phyloP scores from a whole-genome alignment of 2,329 filamentous ascomycete species.

The Nigrospora oryzae region DNA sequence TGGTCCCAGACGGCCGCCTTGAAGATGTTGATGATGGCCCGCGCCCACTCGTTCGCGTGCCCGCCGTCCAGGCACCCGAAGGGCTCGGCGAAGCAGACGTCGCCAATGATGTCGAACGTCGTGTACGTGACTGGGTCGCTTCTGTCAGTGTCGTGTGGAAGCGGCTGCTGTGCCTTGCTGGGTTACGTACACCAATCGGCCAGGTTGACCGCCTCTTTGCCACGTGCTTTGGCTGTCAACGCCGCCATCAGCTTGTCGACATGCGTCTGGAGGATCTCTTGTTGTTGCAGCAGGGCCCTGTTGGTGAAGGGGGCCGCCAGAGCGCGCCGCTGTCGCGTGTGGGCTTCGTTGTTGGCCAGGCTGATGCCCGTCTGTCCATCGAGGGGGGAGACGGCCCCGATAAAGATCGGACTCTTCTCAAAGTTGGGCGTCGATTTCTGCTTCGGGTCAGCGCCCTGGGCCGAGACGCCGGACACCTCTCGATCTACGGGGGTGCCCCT shows the following conservation, averaged over 20 bases:
- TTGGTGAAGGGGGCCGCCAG: constrained; percentile 17
- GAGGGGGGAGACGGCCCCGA: constrained; percentile 13
- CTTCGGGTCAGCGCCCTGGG: neutral
- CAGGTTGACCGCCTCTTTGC: constrained; percentile 17
- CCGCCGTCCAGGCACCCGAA: constrained; percentile 26
- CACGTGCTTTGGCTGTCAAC: constrained; percentile 15
- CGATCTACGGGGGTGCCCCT: constrained; percentile 8
- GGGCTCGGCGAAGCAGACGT: constrained; percentile 35
- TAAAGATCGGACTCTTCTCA: constrained; percentile 26
- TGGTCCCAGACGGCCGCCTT: neutral
- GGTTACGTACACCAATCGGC: constrained; percentile 20
- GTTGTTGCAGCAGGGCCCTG: constrained; percentile 28
- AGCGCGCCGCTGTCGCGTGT: neutral
- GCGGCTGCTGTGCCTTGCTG: neutral
- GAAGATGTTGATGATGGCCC: constrained; percentile 5
- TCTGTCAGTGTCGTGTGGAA: neutral
- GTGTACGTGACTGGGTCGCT: constrained; percentile 4
- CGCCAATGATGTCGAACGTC: constrained; percentile 35
- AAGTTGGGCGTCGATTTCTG: constrained; percentile 15
- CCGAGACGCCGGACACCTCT: constrained; percentile 13
- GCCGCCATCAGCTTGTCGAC: constrained; percentile 24
- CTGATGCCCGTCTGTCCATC: neutral
- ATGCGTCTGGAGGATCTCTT: constrained; percentile 28
- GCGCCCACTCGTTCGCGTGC: constrained; percentile 23
- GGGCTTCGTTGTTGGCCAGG: neutral